Base-by-base conservation (phyloP, 2,329 filamentous ascomycete genomes). In the Daldinia eschscholtzii region DNA sequence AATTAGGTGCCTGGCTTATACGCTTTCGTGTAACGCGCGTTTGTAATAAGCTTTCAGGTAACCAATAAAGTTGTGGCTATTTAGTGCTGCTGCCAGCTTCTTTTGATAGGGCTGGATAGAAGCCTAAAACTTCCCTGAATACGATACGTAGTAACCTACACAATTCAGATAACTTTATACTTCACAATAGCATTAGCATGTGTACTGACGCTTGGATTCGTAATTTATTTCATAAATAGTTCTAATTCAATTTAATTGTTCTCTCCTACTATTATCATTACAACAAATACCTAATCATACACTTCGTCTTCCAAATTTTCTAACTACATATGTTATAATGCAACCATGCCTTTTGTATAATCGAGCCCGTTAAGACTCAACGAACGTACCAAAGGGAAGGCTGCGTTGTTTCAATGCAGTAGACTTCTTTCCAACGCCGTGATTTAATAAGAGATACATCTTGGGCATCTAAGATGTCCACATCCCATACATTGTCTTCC, bases 41-140 rank as follows among this genome's bases (percentile, higher is more conserved):
- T 44, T 44, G 18, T 23, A 23, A 7, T 26, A 46, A 56, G 18
- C 35, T 56, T 41, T 41, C 41, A 28, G 20, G 20, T 41, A 33
- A 37, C 64, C 64, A 66, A 66, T 64, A 39, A 64, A 1, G 2
- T 64, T 23, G 37, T 12, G 13, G 18, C 26, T 44, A 26, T 13
- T 12, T 3, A 13, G 12, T 39, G 35, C 35, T 39, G n/a, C n/a
- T n/a, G n/a, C n/a, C n/a, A n/a, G n/a, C n/a, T n/a, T 28, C 28
- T 10, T 30, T 33, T 52, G 33, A 52, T 58, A 64, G 37, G 61
- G 61, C 55, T 64, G 30, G 50, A 30, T 28, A 20, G 44, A 42
- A 20, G 6, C 20, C 20, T 48, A 28, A 48, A 42, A 18, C 5
- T 48, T 12, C 18, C 10, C 20, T 6, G 26, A 3, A 6, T 26